Percentiles rank a stretch among this genome's conserved stretches.
phyloP scores from a whole-genome alignment of 495 filamentous ascomycete species.

The Neurospora africana region DNA sequence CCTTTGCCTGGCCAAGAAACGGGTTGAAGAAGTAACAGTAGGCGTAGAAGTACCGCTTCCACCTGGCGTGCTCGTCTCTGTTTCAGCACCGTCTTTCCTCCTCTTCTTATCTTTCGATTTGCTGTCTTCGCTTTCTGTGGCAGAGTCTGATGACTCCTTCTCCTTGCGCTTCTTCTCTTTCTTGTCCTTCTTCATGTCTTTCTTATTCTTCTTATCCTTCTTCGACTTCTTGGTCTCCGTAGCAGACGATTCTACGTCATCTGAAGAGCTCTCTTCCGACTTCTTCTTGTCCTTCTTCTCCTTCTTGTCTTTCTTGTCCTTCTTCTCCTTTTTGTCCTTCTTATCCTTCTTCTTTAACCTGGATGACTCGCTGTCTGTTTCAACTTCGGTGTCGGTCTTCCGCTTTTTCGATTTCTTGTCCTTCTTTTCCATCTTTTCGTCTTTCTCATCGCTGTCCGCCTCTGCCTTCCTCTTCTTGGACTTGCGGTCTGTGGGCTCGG shows the following conservation, averaged over 20 bases:
- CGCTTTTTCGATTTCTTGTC: conserved; percentile 31
- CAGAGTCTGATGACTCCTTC: conserved; percentile 23
- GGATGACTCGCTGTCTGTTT: conserved; percentile 14
- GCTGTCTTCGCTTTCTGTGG: conserved; percentile 11
- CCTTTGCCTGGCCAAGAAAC: conserved; percentile 55
- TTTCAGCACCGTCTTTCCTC: conserved; percentile 15
- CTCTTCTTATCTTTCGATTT: conserved; percentile 16
- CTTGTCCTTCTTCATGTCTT: conserved; percentile 31
- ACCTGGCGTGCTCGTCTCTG: conserved; percentile 7
- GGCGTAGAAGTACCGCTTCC: conserved; percentile 26
- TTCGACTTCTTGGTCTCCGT: conserved; percentile 14
- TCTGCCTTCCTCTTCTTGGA: conserved; percentile 36
- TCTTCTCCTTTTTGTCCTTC: conserved; percentile 27
- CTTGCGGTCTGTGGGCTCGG: conserved; percentile 24
- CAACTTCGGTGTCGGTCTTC: conserved; percentile 22
- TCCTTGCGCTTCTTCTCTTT: conserved; percentile 35
- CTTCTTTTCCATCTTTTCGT: conserved; percentile 27
- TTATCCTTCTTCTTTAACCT: conserved; percentile 28
- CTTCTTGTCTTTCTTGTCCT: conserved; percentile 4
- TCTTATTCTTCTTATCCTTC: conserved; percentile 22
- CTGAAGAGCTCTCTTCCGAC: conserved; percentile 3
- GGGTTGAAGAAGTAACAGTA: conserved; percentile 34
- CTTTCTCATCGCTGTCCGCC: conserved; percentile 16
- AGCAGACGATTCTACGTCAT: conserved; percentile 14
- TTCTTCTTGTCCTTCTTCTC: conserved; percentile 9